Percentiles rank a stretch among this genome's conserved stretches.
Conservation (phyloP, 78 protist species). For the Emiliania huxleyi region DNA sequence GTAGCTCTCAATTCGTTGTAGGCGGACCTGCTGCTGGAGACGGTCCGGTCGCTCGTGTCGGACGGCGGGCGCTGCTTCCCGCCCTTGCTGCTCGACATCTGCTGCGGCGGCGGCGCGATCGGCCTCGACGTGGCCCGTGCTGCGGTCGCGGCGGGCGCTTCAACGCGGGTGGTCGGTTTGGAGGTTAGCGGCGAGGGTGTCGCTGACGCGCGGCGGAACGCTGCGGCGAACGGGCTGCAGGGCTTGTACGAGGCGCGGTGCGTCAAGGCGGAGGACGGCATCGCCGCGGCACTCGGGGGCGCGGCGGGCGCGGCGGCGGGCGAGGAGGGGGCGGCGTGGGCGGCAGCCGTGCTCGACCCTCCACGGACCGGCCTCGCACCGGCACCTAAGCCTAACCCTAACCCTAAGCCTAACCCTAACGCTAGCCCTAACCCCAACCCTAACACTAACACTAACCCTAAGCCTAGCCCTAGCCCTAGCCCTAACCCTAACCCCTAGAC, state of each 20-base stretch:
- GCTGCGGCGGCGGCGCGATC: constrained; percentile 17
- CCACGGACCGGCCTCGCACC: not conserved
- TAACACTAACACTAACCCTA: too few relatives aligned
- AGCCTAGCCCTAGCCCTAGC: too few relatives aligned
- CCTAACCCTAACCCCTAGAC: too few relatives aligned
- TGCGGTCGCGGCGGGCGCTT: not conserved
- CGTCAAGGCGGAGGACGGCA: not conserved
- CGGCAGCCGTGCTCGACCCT: not conserved
- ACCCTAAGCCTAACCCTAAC: too few relatives aligned
- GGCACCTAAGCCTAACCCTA: too few relatives aligned
- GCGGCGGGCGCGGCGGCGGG: too few relatives aligned
- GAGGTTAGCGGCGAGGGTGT: not conserved
- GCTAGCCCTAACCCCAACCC: too few relatives aligned
- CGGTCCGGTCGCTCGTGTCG: too few relatives aligned
- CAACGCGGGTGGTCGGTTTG: not conserved
- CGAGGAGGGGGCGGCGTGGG: not conserved
- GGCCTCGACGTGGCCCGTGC: not conserved
- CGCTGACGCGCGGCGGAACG: not conserved
- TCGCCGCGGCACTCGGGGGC: too few relatives aligned
- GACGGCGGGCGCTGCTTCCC: too few relatives aligned
- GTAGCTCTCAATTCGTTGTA: too few relatives aligned
- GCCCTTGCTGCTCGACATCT: not conserved
- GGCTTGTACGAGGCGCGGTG: not conserved
- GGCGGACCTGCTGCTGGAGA: too few relatives aligned
- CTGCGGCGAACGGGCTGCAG: not conserved